Conservation (phyloP, 1,284 basidiomycete genomes). For the Cutaneotrichosporon sp. region DNA sequence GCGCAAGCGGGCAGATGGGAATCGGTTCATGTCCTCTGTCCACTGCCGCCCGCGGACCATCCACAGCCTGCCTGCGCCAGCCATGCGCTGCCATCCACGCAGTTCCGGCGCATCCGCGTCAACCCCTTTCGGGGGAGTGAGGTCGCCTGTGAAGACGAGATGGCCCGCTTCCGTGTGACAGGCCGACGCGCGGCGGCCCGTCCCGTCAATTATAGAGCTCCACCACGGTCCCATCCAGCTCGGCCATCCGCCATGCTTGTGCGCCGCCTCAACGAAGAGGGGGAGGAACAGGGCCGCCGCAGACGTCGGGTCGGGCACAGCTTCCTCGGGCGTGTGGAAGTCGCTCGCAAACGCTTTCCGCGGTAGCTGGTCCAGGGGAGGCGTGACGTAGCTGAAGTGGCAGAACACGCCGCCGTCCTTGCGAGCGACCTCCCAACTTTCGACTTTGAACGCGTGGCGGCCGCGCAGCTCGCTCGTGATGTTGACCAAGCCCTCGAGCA, state of each 20-base stretch:
- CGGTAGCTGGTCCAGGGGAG: conserved; percentile 20
- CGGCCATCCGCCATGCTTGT: conserved; percentile 44
- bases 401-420: conserved; percentile 68
- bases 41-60: conserved; percentile 75
- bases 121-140: neutral
- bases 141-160: conserved; percentile 15
- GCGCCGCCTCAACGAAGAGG: conserved; percentile 31
- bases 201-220: conserved; percentile 15
- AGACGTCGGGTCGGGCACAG: conserved; percentile 19
- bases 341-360: conserved; percentile 22
- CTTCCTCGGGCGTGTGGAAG: conserved; percentile 24
- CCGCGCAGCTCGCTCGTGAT: conserved; percentile 34
- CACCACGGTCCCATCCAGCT: conserved; percentile 45
- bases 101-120: conserved; percentile 4
- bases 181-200: neutral
- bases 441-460: conserved; percentile 39
- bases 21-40: conserved; percentile 83
- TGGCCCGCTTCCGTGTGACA: conserved; percentile 9
- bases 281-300: conserved; percentile 42
- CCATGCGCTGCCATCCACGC: conserved; percentile 22
- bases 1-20: conserved; percentile 64
- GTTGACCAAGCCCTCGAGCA: conserved; percentile 43
- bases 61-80: conserved; percentile 62
- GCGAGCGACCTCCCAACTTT: conserved; percentile 43
- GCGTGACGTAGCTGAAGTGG: conserved; percentile 61